Conservation (phyloP, 225 moss, liverwort and hornwort species). For the Asterella californica region DNA sequence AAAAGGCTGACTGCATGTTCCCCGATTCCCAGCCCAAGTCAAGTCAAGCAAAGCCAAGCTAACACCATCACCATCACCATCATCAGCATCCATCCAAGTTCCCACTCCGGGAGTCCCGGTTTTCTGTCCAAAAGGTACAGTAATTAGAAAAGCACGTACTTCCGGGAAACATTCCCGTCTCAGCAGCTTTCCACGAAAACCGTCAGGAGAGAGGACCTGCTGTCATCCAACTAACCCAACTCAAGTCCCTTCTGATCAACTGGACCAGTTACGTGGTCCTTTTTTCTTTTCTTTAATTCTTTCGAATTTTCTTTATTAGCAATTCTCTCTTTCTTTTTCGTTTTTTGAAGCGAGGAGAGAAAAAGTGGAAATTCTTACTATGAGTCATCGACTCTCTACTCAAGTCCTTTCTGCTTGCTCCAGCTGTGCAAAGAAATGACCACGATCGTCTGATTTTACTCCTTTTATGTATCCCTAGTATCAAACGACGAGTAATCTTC, state of each 20-base stretch:
- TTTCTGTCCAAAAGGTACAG: not conserved
- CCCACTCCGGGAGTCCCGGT: no score
- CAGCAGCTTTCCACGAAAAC: slow-evolving; percentile 5
- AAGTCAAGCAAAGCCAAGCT: no score
- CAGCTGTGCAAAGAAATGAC: not conserved
- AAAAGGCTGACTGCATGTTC: not conserved
- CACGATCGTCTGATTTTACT: no score
- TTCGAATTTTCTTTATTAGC: no score
- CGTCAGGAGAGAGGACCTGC: slow-evolving; percentile 1
- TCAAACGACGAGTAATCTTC: no score
- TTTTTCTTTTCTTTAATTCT: no score
- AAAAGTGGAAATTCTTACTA: no score
- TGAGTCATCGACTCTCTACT: not conserved
- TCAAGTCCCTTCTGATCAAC: not conserved
- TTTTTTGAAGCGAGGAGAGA: no score
- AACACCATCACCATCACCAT: no score
- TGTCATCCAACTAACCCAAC: not conserved
- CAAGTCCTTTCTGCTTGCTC: not conserved
- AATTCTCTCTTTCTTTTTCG: no score
- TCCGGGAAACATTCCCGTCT: slow-evolving; percentile 3
- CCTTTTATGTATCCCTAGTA: no score
- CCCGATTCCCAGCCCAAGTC: slow-evolving; percentile 12
- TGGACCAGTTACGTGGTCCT: no score
- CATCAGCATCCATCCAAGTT: not conserved
- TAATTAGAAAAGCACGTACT: not conserved